Conservation (phyloP, 2,329 filamentous ascomycete genomes). For the Fusarium domesticum region DNA sequence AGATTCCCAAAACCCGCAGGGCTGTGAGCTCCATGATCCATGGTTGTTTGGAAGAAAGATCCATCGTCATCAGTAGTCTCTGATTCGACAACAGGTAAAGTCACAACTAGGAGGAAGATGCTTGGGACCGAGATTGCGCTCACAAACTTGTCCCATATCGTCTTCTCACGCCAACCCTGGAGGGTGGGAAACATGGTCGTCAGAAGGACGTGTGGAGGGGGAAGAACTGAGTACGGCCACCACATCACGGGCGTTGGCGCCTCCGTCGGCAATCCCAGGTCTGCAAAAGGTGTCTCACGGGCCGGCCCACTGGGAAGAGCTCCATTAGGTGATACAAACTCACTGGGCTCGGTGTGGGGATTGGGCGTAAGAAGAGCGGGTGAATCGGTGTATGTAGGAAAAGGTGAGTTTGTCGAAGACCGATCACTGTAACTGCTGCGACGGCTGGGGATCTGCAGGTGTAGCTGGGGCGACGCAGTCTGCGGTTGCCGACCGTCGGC, state of each 20-base stretch:
- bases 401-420: slow-evolving; percentile 58
- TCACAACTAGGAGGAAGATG: slow-evolving; percentile 85
- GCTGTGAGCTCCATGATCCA: slow-evolving; percentile 29
- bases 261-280: slow-evolving; percentile 39
- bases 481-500: slow-evolving; percentile 5
- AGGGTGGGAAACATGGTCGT: slow-evolving; percentile 85
- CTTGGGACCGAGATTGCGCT: slow-evolving; percentile 83
- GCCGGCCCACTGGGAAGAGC: slow-evolving; percentile 40
- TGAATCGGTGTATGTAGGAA: slow-evolving; percentile 66
- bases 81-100: slow-evolving; percentile 84
- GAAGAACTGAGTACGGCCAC: slow-evolving; percentile 78
- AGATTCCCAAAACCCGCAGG: slow-evolving; percentile 28
- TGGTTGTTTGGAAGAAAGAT: slow-evolving; percentile 25
- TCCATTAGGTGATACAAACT: slow-evolving; percentile 52
- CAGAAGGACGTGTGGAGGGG: slow-evolving; percentile 67
- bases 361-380: slow-evolving; percentile 45
- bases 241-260: slow-evolving; percentile 56
- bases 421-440: slow-evolving; percentile 42
- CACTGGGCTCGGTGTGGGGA: slow-evolving; percentile 44
- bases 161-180: slow-evolving; percentile 76
- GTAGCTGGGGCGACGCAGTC: slow-evolving; percentile 30
- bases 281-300: slow-evolving; percentile 48
- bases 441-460: slow-evolving; percentile 48
- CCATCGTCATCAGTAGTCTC: slow-evolving; percentile 49
- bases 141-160: slow-evolving; percentile 77